Evolutionary conservation across 2,329 filamentous ascomycete genomes (phyloP).

Genomic region (Penicillium expansum): DNA sequence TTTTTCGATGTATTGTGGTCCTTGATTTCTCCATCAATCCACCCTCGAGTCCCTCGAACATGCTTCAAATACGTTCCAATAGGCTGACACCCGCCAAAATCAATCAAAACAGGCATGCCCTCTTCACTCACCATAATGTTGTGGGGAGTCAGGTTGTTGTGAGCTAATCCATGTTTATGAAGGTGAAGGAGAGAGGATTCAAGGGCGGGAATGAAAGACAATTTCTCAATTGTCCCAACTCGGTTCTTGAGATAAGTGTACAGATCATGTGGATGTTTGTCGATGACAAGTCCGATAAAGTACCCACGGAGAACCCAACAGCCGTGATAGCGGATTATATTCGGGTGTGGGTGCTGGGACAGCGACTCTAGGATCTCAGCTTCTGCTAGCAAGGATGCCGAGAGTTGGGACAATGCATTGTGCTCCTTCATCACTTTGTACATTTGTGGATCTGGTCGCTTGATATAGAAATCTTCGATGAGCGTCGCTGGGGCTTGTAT

Average conservation of each 20-base stretch:
- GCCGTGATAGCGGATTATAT: slow-evolving; percentile 24
- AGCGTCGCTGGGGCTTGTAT: neutral
- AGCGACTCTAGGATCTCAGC: slow-evolving; percentile 15
- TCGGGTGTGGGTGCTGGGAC: slow-evolving; percentile 25
- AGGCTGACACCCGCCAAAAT: slow-evolving; percentile 24
- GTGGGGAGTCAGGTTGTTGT: slow-evolving; percentile 29
- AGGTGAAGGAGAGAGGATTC: slow-evolving; percentile 24
- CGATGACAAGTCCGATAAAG: slow-evolving; percentile 19
- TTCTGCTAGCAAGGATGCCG: neutral
- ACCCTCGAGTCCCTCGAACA: slow-evolving; percentile 35
- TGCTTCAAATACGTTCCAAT: slow-evolving; percentile 40
- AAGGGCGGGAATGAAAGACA: slow-evolving; percentile 11
- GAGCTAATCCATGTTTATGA: slow-evolving; percentile 26
- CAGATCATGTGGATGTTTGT: slow-evolving; percentile 14
- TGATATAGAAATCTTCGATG: neutral
- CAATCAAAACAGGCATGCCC: slow-evolving; percentile 25
- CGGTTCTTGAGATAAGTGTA: neutral
- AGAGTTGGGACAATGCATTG: neutral
- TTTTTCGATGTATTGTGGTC: neutral
- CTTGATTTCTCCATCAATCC: slow-evolving; percentile 1
- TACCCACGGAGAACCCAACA: slow-evolving; percentile 15
- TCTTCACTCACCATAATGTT: slow-evolving; percentile 26
- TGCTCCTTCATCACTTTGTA: neutral
- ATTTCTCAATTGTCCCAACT: neutral
- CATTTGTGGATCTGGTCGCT: neutral